Evolutionary conservation across 2,329 filamentous ascomycete species (phyloP), one percentile per base, ranked within the genome.

Genomic region (Massarina eburnea): DNA sequence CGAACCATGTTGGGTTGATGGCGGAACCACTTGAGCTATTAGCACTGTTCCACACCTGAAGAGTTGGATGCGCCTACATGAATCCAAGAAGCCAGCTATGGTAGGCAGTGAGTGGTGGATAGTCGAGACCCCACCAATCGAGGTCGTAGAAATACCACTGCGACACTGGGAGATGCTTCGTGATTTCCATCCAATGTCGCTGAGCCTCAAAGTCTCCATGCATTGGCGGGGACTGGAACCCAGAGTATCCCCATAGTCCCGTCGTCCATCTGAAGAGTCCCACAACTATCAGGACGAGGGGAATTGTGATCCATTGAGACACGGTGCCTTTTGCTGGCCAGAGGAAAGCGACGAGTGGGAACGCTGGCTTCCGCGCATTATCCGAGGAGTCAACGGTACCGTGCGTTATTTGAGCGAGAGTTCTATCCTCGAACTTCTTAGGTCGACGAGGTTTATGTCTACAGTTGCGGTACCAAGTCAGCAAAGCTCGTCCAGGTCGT

Each of bases 61-160:
- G 15, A 12, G 17, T 9, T n/a, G 22, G 18, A 30, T 8, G 22
- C 22, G 67, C 79, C 54, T 73, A 83, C 76, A 96, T 81, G 71
- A 86, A 88, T 52, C 94, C 94, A 50, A 95, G 75, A n/a, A 94
- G 66, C 92, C 91, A 97, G 76, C 91, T 96, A 72, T 99, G 94
- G 73, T 99, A 99, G 41, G 94, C 95, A 42, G 94, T 99, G 73
- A 99, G 80, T 41, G 94, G 94, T 45, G 94, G 94, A 70, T 99
- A 99, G 73, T 99, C 94, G 56, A 99, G 80, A 1, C 95, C 95
- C 94, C 94, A 99, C 86, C 92, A 99, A 63, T 92, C 80, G 35
- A 97, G 77, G 67, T 99, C 91, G 70, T 99, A 90, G 66, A 95
- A 96, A 71, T 99, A 99, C 94, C 95, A 99, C 70, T 94, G 88